These are phyloP conservation scores for Mycena rosella DNA, from an alignment of 768 basidiomycete species.

Conservation along the genomic window DNA sequence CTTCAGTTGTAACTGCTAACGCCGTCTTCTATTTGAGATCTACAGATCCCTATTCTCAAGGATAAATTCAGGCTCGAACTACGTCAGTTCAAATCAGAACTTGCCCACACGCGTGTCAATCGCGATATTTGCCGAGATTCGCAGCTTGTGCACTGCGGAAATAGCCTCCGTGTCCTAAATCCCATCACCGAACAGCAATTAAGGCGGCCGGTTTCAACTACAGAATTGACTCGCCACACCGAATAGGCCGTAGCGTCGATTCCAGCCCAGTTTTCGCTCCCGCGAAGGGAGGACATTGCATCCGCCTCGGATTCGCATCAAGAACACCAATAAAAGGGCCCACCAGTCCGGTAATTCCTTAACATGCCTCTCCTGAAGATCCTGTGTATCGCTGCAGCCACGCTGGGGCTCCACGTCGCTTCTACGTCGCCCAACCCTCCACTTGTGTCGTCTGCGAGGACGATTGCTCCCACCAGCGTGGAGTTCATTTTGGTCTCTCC, in stretches of 20 bases:
- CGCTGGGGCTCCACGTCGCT: constrained; percentile 15
- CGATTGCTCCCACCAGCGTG: constrained; percentile 12
- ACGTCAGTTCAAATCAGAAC: background rate
- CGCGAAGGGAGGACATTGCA: too few species aligned
- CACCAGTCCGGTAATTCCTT: background rate
- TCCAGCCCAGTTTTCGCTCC: too few species aligned
- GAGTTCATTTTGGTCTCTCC: constrained; percentile 27
- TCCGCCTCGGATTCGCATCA: background rate
- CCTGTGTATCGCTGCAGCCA: constrained; percentile 4
- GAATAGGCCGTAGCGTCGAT: too few species aligned
- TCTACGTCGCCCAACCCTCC: constrained; percentile 29
- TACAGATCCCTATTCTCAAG: background rate
- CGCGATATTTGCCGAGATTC: constrained; percentile 10
- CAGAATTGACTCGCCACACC: too few species aligned
- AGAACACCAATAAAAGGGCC: background rate
- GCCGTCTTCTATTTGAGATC: background rate
- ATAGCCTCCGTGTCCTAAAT: background rate
- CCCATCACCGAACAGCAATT: background rate
- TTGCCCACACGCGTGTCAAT: background rate
- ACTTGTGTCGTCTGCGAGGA: background rate
- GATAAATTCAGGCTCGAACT: background rate
- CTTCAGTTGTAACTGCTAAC: background rate
- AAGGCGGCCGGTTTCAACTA: too few species aligned
- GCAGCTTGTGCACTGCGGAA: background rate
- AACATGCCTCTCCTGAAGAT: constrained; percentile 23